Percentiles rank a stretch among this genome's conserved stretches.
Evolutionary conservation across 1,139 yeast genomes (phyloP).

Genomic region (Yamadazyma trypodendri): DNA sequence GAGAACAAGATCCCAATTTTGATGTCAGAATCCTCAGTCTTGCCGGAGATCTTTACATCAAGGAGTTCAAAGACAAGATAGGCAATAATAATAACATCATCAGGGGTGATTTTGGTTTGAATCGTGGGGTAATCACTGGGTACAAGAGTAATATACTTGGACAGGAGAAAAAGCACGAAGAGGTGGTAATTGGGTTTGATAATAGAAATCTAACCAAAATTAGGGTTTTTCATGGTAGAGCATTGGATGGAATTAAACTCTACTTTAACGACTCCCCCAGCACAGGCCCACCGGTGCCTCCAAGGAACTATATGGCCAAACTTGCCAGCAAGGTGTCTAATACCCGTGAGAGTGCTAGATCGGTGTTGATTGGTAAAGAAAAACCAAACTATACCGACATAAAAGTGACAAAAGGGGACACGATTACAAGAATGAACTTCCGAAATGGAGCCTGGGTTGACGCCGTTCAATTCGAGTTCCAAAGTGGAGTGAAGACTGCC

Average conservation of each 20-base stretch:
- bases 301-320: constrained; percentile 43
- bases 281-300: constrained; percentile 42
- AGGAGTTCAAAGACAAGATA: constrained; percentile 28
- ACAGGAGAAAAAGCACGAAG: constrained; percentile 17
- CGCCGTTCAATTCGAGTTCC: constrained; percentile 67
- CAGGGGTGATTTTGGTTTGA: constrained; percentile 44
- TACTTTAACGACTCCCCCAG: constrained; percentile 14
- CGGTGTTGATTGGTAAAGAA: constrained; percentile 58
- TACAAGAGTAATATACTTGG: constrained; percentile 50
- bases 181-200: constrained; percentile 31
- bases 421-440: constrained; percentile 56
- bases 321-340: constrained; percentile 20
- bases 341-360: constrained; percentile 7
- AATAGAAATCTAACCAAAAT: constrained; percentile 39
- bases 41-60: constrained; percentile 37
- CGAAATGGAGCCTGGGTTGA: constrained; percentile 90
- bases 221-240: constrained; percentile 67
- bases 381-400: constrained; percentile 61
- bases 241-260: constrained; percentile 69
- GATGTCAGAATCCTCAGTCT: constrained; percentile 49
- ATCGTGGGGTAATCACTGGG: constrained; percentile 38
- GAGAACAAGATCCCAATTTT: constrained; percentile 35
- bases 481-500: constrained; percentile 49
- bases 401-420: constrained; percentile 54
- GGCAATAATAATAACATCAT: constrained; percentile 18